Conservation (phyloP, 192 early-diverging fungal genomes). For the Chytriomyces sp. region DNA sequence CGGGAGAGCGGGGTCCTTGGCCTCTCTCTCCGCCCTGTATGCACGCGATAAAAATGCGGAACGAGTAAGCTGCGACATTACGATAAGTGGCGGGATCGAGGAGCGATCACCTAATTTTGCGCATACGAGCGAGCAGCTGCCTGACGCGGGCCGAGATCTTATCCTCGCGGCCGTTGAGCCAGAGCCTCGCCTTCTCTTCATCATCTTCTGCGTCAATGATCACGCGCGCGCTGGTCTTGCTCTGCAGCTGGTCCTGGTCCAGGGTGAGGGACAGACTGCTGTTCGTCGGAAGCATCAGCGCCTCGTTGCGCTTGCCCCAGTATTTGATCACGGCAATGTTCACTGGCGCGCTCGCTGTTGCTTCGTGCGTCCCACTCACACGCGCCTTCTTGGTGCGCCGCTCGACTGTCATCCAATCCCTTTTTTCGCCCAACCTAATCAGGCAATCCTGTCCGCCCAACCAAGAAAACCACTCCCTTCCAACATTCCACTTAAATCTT, state of each 20-base stretch:
- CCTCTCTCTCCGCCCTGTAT: conserved; percentile 59
- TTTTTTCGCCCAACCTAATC: no score
- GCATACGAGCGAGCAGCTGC: conserved; percentile 82
- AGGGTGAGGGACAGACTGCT: conserved; percentile 96
- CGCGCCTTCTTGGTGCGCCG: neutral
- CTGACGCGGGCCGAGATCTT: conserved; percentile 59
- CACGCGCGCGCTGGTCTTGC: conserved; percentile 84
- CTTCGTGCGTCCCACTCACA: conserved; percentile 47
- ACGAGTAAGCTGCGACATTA: neutral
- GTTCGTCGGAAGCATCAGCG: conserved; percentile 95
- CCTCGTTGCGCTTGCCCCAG: conserved; percentile 95
- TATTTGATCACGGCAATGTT: conserved; percentile 99
- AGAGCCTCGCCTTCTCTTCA: conserved; percentile 77
- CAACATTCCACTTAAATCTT: no score
- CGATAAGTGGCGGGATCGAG: conserved; percentile 58
- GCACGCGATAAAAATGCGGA: neutral
- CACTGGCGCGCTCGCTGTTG: conserved; percentile 94
- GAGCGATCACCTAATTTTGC: conserved; percentile 67
- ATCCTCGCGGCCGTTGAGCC: conserved; percentile 95
- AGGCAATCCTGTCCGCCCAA: no score
- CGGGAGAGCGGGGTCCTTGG: conserved; percentile 42
- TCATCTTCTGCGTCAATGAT: conserved; percentile 30
- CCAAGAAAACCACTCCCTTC: no score
- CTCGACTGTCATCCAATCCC: neutral
- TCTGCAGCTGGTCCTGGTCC: conserved; percentile 93